A percentile compares a stretch with the other conserved stretches of the same genome.
These are phyloP conservation scores for Rhodotorula sp. DNA, from an alignment of 1,284 basidiomycete species.

Conservation along the genomic window DNA sequence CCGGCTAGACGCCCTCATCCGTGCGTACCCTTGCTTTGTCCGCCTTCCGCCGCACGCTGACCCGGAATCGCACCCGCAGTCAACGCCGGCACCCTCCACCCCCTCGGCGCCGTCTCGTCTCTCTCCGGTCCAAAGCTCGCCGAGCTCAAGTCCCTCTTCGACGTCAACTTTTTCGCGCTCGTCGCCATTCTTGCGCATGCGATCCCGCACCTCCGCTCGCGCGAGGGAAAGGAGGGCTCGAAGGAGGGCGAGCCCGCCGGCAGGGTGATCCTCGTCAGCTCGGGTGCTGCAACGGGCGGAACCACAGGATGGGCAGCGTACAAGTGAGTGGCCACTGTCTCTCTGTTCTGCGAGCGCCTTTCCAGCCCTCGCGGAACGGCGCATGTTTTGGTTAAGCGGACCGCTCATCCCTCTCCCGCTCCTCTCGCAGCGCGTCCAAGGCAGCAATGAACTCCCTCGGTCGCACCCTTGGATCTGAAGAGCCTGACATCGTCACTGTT, in stretches of 20 bases:
- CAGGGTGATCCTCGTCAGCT: conserved; percentile 74
- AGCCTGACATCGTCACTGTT: conserved; percentile 69
- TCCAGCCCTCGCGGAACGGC: not conserved
- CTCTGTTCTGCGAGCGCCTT: not conserved
- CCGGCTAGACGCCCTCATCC: conserved; percentile 69
- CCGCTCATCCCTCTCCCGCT: not conserved
- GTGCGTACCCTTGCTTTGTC: not conserved
- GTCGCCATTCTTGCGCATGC: conserved; percentile 65
- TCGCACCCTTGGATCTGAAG: conserved; percentile 73
- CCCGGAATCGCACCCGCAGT: conserved; percentile 55
- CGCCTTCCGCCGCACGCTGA: not conserved
- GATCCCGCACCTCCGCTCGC: conserved; percentile 63
- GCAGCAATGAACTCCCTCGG: conserved; percentile 79
- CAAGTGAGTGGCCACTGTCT: conserved; percentile 35
- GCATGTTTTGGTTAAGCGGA: not conserved
- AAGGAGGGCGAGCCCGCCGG: conserved; percentile 51
- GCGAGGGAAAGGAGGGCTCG: conserved; percentile 48
- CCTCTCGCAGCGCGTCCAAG: conserved; percentile 45
- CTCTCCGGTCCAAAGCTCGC: conserved; percentile 27
- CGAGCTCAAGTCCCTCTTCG: conserved; percentile 54
- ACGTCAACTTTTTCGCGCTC: conserved; percentile 82
- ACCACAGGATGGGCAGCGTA: conserved; percentile 73
- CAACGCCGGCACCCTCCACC: conserved; percentile 71
- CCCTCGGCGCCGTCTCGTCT: conserved; percentile 50
- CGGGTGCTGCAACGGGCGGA: conserved; percentile 73